Evolutionary conservation across 768 basidiomycete species (phyloP).

Genomic region (Candolleomyces eurysporus): DNA sequence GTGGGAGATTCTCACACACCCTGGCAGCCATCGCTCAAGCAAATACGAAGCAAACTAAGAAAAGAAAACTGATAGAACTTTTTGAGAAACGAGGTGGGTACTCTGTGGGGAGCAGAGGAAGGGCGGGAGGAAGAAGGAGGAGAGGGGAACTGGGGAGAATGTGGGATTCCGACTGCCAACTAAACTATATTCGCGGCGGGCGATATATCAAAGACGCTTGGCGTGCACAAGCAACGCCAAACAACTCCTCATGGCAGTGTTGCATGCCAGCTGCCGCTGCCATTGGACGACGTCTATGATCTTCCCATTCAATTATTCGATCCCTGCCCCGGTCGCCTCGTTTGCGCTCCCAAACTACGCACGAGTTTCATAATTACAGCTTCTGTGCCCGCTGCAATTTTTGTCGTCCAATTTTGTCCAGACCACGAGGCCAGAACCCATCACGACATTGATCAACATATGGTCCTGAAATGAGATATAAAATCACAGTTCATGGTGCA

Average conservation of each 20-base stretch:
- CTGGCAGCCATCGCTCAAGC: conserved; percentile 35
- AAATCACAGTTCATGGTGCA: background rate
- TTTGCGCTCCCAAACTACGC: background rate
- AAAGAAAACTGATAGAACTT: background rate
- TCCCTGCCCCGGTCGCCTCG: background rate
- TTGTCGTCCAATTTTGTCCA: background rate
- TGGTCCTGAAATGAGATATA: background rate
- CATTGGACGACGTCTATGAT: too few species aligned
- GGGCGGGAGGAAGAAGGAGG: conserved; percentile 12
- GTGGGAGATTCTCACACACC: conserved; percentile 21
- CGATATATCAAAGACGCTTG: conserved; percentile 4
- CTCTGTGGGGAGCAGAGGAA: conserved; percentile 8
- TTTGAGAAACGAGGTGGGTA: conserved; percentile 10
- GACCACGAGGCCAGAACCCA: conserved; percentile 1
- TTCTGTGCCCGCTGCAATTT: background rate
- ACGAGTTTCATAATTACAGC: background rate
- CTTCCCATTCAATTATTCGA: too few species aligned
- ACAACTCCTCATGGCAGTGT: too few species aligned
- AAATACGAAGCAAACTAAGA: conserved; percentile 8
- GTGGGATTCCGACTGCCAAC: conserved; percentile 7
- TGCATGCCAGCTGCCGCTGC: too few species aligned
- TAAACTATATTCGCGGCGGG: conserved; percentile 8
- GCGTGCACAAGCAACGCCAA: conserved; percentile 16
- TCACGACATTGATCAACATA: background rate
- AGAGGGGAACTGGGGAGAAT: conserved; percentile 2